Evolutionary conservation across 2,329 filamentous ascomycete species (phyloP), one percentile per base, ranked within the genome.

Genomic region (Diaporthe ampelina): DNA sequence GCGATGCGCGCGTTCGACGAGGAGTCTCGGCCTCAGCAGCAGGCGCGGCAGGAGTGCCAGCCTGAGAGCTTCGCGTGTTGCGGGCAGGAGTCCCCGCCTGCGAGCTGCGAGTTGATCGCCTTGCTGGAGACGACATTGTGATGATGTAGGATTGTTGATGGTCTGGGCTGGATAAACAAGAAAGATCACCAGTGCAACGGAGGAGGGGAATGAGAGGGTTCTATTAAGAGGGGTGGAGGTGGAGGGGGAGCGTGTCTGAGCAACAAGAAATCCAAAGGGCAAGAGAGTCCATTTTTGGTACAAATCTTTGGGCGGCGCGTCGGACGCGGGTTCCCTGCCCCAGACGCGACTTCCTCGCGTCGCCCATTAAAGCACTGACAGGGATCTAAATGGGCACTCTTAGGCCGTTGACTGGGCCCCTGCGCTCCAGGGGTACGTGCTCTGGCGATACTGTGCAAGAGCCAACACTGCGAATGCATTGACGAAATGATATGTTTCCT

Each of bases 111-210:
- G 88, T 86, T 78, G 80, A 80, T 75, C 90, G 87, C 79, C 88
- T 86, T 75, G 87, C 83, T 52, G 91, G 91, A 32, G 91, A 92
- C 80, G 91, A 93, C 91, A 93, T 93, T 73, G 75, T 84, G 79
- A 73, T 68, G 48, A 72, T 21, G 71, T 52, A 21, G 37, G 35
- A 17, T 13, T 77, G 73, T 65, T 71, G 72, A 40, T 26, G 48
- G 1, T 21, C 71, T 26, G 68, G 50, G 70, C 40, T 24, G 26
- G 26, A 70, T 63, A 45, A 26, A n/a, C 48, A 70, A 54, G 19
- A 24, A 54, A n/a, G 26, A 61, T 63, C 45, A 56, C 45, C 69
- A 52, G 57, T 35, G 24, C 45, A 72, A 72, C n/a, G 19, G 54
- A 24, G 8, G 40, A 43, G 32, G 29, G 48, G n/a, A 9, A 26